Percentiles rank a stretch among this genome's conserved stretches.
These are phyloP conservation scores for Trametes cubensis DNA, from an alignment of 768 basidiomycete species.

Conservation along the genomic window DNA sequence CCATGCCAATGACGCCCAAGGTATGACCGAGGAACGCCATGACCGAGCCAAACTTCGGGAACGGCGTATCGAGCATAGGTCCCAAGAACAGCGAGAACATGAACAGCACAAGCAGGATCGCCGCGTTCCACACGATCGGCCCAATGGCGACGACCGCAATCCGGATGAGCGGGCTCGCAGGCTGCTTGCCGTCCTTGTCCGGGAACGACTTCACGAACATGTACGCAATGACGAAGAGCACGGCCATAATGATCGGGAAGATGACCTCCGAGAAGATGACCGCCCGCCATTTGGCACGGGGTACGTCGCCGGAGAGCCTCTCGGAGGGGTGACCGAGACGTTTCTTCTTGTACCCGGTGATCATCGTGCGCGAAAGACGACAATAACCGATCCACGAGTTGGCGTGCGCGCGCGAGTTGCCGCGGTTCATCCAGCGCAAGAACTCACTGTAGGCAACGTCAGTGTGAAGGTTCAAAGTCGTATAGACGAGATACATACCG, in stretches of 20 bases:
- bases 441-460: constrained; percentile 69
- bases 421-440: constrained; percentile 98
- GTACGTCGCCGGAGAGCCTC: constrained; percentile 93
- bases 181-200: constrained; percentile 55
- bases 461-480: background rate
- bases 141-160: constrained; percentile 93
- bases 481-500: constrained; percentile 48
- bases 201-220: constrained; percentile 93
- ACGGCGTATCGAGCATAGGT: constrained; percentile 81
- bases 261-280: constrained; percentile 87
- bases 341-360: constrained; percentile 99
- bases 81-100: constrained; percentile 90
- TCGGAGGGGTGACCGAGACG: constrained; percentile 95
- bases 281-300: constrained; percentile 90
- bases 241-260: constrained; percentile 83
- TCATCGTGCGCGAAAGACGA: constrained; percentile 94
- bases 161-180: constrained; percentile 86
- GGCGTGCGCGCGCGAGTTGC: constrained; percentile 94
- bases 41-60: constrained; percentile 87
- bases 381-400: constrained; percentile 99
- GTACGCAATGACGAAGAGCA: constrained; percentile 86
- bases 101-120: constrained; percentile 84
- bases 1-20: constrained; percentile 79
- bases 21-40: constrained; percentile 91
- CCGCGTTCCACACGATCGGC: constrained; percentile 95